These are phyloP conservation scores for Crotalaria pallida DNA, from an alignment of 306 rosid species.

Conservation along the genomic window DNA sequence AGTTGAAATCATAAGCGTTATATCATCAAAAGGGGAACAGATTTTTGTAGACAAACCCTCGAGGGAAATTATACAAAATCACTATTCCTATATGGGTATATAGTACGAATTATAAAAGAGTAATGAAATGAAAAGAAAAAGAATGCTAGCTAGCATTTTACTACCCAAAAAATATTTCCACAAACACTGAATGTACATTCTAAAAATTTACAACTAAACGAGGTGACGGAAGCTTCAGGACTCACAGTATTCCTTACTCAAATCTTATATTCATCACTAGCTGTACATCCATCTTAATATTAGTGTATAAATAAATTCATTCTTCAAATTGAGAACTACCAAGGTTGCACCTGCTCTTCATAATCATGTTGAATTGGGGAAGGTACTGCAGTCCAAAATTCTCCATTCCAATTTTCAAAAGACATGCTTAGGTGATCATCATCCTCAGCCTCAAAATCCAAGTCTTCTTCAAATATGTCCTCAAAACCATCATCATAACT, in stretches of 20 bases:
- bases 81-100: background rate
- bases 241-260: too few species aligned
- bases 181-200: background rate
- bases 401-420: constrained; percentile 29
- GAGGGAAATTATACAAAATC: background rate
- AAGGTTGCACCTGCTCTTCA: constrained; percentile 45
- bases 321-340: constrained; percentile 51
- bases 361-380: constrained; percentile 26
- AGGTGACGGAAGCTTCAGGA: background rate
- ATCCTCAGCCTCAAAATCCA: constrained; percentile 41
- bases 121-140: background rate
- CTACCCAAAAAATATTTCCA: too few species aligned
- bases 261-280: too few species aligned
- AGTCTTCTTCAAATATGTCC: constrained; percentile 57
- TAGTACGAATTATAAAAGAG: background rate
- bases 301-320: too few species aligned
- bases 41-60: background rate
- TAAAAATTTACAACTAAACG: background rate
- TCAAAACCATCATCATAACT: constrained; percentile 75
- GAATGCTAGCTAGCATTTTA: background rate
- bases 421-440: constrained; percentile 17
- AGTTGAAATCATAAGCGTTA: background rate
- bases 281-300: too few species aligned
- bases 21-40: background rate
- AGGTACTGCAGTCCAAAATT: constrained; percentile 51